Conservation (phyloP, 2,329 filamentous ascomycete species). For the Ceratocystis harringtonii region DNA sequence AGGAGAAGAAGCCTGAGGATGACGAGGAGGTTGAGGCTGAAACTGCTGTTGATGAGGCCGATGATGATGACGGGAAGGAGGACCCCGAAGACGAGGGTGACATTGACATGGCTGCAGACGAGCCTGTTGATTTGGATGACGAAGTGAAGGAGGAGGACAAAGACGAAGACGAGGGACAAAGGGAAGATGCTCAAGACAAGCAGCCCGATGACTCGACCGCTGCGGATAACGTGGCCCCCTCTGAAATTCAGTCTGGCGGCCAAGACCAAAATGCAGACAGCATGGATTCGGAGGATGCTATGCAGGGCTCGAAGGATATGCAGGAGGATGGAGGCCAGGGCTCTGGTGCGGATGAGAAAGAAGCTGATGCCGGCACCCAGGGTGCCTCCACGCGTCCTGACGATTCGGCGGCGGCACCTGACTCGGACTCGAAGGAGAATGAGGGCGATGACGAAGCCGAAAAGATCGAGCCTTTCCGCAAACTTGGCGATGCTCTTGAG, state of each 20-base stretch:
- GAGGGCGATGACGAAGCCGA: slow-evolving; percentile 33
- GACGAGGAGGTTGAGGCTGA: slow-evolving; percentile 32
- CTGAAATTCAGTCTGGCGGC: slow-evolving; percentile 46
- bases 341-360: slow-evolving; percentile 47
- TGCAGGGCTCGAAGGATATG: slow-evolving; percentile 45
- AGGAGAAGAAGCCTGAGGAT: slow-evolving; percentile 37
- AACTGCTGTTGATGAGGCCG: slow-evolving; percentile 21
- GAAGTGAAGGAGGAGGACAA: slow-evolving; percentile 20
- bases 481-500: slow-evolving; percentile 83
- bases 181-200: slow-evolving; percentile 33
- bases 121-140: slow-evolving; percentile 25
- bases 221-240: slow-evolving; percentile 25
- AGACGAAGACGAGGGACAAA: slow-evolving; percentile 31
- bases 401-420: slow-evolving; percentile 29
- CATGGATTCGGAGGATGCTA: slow-evolving; percentile 46
- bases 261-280: slow-evolving; percentile 39
- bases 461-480: slow-evolving; percentile 65
- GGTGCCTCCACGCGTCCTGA: slow-evolving; percentile 37
- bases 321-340: slow-evolving; percentile 52
- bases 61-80: slow-evolving; percentile 23
- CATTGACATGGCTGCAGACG: slow-evolving; percentile 18
- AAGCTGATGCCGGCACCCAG: slow-evolving; percentile 48
- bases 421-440: slow-evolving; percentile 31
- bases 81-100: slow-evolving; percentile 19
- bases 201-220: slow-evolving; percentile 24